Evolutionary conservation across 495 filamentous ascomycete genomes (phyloP), one percentile per base, ranked within the genome.

Genomic region (Thozetella sp.): DNA sequence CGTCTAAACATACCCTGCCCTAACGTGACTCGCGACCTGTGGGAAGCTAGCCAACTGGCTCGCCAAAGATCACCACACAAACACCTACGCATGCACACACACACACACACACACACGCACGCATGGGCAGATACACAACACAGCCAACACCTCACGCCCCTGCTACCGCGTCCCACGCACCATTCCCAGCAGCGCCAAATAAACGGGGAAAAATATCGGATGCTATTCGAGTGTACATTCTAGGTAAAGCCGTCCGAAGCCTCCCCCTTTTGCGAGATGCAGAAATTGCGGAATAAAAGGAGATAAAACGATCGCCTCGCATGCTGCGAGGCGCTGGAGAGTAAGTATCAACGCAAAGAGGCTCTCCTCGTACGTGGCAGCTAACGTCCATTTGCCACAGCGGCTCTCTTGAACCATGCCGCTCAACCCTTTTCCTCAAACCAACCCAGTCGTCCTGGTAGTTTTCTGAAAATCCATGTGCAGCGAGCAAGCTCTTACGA

Each of bases 161-260:
- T 53, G 56, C 56, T 61, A 58, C 63, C 61, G 20, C 51, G 57
- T 61, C 68, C 64, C 63, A 52, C 58, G 63, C 60, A 57, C 55
- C 63, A 58, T 30, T 24, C 43, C 68, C 56, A 62, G 62, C 62
- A 57, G 62, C 63, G 22, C 63, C 66, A 62, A 65, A 61, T n/a
- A n/a, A 64, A 61, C 62, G 58, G 62, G 67, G 68, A 51, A 71
- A n/a, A n/a, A n/a, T n/a, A 73, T 71, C 68, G 69, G 63, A 64
- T 73, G 68, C 71, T 69, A 71, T 71, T 70, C 66, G 66, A 68
- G 54, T 63, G 62, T 71, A 69, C 71, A 73, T 64, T 73, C 68
- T 73, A 73, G 61, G 46, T 65, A 67, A 68, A 60, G 64, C 63
- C 68, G 52, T 69, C 70, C 61, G 59, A n/a, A n/a, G n/a, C n/a